phyloP scores from a whole-genome alignment of 495 filamentous ascomycete species.

The Aspergillus sclerotioniger region DNA sequence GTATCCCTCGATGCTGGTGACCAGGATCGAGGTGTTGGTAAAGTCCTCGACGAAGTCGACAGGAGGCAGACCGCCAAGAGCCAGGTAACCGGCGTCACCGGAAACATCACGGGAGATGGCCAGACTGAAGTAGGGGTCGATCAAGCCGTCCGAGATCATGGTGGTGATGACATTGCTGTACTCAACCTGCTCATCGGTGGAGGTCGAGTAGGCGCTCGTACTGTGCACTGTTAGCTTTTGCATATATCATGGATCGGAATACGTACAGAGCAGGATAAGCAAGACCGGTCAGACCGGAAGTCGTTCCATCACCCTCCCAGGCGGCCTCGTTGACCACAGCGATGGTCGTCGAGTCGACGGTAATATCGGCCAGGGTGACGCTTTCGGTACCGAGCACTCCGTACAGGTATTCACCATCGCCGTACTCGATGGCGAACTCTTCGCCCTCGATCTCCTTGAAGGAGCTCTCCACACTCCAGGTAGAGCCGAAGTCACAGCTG shows the following conservation, averaged over 20 bases:
- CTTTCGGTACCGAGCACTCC: conserved; percentile 55
- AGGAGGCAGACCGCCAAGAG: conserved; percentile 54
- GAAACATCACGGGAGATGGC: conserved; percentile 30
- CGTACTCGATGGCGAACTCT: conserved; percentile 59
- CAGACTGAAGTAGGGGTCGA: conserved; percentile 53
- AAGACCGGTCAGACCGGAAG: conserved; percentile 55
- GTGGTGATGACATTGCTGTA: conserved; percentile 60
- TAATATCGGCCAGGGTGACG: conserved; percentile 52
- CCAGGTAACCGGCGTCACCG: conserved; percentile 33
- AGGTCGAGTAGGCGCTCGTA: conserved; percentile 41
- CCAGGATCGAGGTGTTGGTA: conserved; percentile 37
- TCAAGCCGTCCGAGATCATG: conserved; percentile 50
- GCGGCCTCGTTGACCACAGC: conserved; percentile 47
- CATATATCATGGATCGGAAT: background rate
- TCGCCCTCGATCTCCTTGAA: conserved; percentile 41
- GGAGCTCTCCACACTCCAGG: conserved; percentile 37
- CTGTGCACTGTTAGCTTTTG: background rate
- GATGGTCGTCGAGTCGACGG: conserved; percentile 48
- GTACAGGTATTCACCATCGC: conserved; percentile 47
- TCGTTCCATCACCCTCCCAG: conserved; percentile 45
- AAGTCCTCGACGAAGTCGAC: conserved; percentile 33
- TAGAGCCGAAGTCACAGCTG: conserved; percentile 49
- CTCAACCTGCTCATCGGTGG: conserved; percentile 21
- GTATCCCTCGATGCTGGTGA: conserved; percentile 35
- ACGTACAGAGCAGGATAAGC: conserved; percentile 49